These are phyloP conservation scores for Cladobotryum mycophilum DNA, from an alignment of 2,329 filamentous ascomycete genomes.

Conservation along the genomic window DNA sequence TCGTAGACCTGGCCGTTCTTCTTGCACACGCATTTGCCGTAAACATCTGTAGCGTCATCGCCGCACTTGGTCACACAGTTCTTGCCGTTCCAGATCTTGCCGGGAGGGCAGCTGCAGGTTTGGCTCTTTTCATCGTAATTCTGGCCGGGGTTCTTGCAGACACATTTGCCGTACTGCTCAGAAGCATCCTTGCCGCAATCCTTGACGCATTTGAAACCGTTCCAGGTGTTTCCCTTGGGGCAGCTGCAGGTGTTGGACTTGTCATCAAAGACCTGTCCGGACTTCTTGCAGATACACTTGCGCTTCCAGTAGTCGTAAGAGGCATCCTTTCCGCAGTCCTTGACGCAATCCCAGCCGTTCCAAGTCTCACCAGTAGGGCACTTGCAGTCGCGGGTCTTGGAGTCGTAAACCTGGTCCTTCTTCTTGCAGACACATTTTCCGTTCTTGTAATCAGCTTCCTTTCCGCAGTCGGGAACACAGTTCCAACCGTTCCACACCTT, in stretches of 20 bases:
- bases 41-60: neutral
- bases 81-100: constrained; percentile 2
- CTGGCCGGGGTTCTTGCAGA: constrained; percentile 4
- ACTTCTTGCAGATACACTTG: constrained; percentile 5
- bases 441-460: constrained; percentile 1
- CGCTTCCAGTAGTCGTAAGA: neutral
- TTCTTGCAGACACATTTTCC: constrained; percentile 9
- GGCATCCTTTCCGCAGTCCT: constrained; percentile 5
- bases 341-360: constrained; percentile 1
- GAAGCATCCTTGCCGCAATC: constrained; percentile 3
- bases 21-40: constrained; percentile 4
- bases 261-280: neutral
- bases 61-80: constrained; percentile 4
- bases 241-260: constrained; percentile 3
- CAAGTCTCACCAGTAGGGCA: constrained; percentile 1
- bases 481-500: neutral
- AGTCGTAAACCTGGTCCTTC: constrained; percentile 1
- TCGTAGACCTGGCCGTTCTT: constrained; percentile 3
- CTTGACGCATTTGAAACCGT: constrained; percentile 1
- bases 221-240: neutral
- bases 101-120: constrained; percentile 2
- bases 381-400: constrained; percentile 1
- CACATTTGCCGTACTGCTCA: neutral
- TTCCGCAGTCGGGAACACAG: constrained; percentile 3
- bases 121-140: neutral